phyloP scores from a whole-genome alignment of 495 filamentous ascomycete species.

The Xylaria cubensis region DNA sequence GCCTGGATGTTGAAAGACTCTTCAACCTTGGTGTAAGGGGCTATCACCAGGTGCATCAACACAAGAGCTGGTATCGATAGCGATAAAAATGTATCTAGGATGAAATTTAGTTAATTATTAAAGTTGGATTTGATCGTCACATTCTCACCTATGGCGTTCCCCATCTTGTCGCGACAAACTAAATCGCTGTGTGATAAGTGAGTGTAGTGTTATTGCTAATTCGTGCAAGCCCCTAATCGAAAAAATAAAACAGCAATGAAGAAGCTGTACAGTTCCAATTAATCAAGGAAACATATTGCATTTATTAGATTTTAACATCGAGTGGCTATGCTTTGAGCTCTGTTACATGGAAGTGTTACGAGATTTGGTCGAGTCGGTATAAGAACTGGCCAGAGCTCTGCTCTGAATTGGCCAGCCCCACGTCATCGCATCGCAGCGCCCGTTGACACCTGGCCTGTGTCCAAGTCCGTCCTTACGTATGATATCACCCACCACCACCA shows the following conservation, averaged over 20 bases:
- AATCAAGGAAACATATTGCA: background rate
- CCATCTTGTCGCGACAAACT: conserved; percentile 18
- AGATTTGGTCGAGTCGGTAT: background rate
- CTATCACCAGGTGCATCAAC: conserved; percentile 73
- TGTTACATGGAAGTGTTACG: background rate
- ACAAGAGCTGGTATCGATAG: conserved; percentile 70
- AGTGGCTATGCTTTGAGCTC: background rate
- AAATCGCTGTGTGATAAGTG: background rate
- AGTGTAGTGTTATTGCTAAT: background rate
- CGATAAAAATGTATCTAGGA: conserved; percentile 58
- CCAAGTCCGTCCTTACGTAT: background rate
- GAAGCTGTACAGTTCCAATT: background rate
- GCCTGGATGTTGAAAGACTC: conserved; percentile 99
- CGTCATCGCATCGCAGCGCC: conserved; percentile 13
- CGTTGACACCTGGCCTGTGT: conserved; percentile 40
- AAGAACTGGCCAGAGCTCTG: conserved; percentile 4
- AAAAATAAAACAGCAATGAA: background rate
- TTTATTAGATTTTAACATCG: background rate
- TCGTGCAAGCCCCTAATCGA: background rate
- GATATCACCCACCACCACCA: background rate
- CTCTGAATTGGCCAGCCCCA: conserved; percentile 15
- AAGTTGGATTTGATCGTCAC: background rate
- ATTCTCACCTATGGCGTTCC: conserved; percentile 23
- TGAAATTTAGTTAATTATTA: background rate
- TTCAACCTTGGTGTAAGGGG: conserved; percentile 98